Base-by-base conservation (phyloP, 257 asterid species). In the Parsonsia alboflavescens region DNA sequence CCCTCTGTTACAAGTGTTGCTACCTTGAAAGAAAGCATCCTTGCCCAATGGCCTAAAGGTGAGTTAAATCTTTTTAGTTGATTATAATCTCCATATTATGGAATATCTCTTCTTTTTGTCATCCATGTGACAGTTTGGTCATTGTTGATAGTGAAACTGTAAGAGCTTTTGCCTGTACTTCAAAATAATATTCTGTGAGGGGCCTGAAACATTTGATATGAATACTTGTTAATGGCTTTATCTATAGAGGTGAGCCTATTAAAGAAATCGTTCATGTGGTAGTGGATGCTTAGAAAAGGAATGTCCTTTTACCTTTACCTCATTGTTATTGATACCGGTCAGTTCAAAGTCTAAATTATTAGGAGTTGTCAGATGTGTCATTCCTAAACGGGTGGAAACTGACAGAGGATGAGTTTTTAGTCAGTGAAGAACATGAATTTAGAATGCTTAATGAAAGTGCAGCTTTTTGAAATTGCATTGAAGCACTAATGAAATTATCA, bases 21-120 rank as follows among this genome's bases (percentile, higher is more conserved):
- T 16, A 86, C 86, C 76, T 89, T 93, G 90, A 93, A 93, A 86
- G 98, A 89, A 85, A 91, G 83, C 79, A 82, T 93, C 74, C 85
- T 91, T 72, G 86, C 97, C 82, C 96, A 87, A 66, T 91, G 97
- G 98, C 98, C 98, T 74, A 88, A 89, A 89, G 98, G 98, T 91
- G 80, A 69, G 83, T 78, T 68, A 39, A 57, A 62, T 79, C 75
- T 67, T 68, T 52, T 69, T 39, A 15, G 30, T 69, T 67, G 52
- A 67, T 52, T 46, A 4, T 48, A 67, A 10, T 57, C 15, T 75
- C 46, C 59, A 2, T 19, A 72, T 50, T 54, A 5, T 16, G 8
- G 24, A 19, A 12, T 21, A 21, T 33, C 17, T 59, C 53, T n/a
- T 39, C 28, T 28, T 50, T 22, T 68, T 76, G 6, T 70, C 19